These are phyloP conservation scores for Linnemannia hyalina DNA, from an alignment of 192 early-diverging fungal genomes.

Conservation along the genomic window DNA sequence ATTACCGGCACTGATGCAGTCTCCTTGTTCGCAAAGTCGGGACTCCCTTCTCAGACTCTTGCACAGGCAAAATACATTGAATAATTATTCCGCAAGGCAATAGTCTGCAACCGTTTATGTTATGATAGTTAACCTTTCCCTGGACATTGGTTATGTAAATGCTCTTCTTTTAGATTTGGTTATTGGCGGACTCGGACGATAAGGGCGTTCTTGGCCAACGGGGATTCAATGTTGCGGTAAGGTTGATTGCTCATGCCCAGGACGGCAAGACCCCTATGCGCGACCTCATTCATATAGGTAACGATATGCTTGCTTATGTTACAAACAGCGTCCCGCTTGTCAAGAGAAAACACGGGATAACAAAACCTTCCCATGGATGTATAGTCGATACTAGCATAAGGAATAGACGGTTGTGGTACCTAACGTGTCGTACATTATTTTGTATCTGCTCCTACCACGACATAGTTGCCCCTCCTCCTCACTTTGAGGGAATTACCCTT, in stretches of 20 bases:
- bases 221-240: constrained; percentile 86
- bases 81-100: no score
- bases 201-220: constrained; percentile 79
- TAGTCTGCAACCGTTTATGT: no score
- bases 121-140: background rate
- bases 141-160: background rate
- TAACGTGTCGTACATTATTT: no score
- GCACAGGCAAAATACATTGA: constrained; percentile 60
- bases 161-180: constrained; percentile 77
- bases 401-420: no score
- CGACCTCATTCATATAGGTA: constrained; percentile 66
- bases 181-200: constrained; percentile 82
- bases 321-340: no score
- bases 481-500: constrained; percentile 67
- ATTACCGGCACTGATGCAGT: constrained; percentile 78
- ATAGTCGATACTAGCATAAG: no score
- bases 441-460: no score
- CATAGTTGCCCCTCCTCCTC: constrained; percentile 58
- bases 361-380: background rate
- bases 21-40: constrained; percentile 78
- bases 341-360: constrained; percentile 12
- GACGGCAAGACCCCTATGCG: constrained; percentile 71
- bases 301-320: background rate
- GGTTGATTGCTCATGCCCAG: constrained; percentile 91
- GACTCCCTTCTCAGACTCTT: constrained; percentile 69